phyloP scores from a whole-genome alignment of 371 early-diverging fungal genomes.

The Mucor sp. region DNA sequence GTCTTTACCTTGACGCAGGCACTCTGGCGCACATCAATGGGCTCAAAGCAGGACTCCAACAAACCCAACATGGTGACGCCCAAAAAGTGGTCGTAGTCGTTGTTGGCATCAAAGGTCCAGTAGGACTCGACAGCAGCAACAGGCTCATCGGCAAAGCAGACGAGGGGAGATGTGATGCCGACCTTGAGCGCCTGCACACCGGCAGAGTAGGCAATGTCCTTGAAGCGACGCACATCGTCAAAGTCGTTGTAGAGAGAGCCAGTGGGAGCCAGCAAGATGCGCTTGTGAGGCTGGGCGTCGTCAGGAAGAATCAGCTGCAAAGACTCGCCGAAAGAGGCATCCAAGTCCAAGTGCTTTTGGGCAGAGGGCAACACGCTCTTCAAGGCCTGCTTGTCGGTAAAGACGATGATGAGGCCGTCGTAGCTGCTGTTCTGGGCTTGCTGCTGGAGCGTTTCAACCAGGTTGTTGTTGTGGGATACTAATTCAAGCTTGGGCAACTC shows the following conservation, averaged over 20 bases:
- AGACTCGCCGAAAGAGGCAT: constrained; percentile 43
- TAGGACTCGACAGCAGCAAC: constrained; percentile 8
- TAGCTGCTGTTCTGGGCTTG: constrained; percentile 4
- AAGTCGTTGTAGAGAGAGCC: constrained; percentile 73
- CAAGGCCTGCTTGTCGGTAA: constrained; percentile 37
- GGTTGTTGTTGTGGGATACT: not conserved
- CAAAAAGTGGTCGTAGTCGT: constrained; percentile 67
- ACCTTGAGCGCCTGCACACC: constrained; percentile 68
- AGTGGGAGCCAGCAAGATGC: constrained; percentile 73
- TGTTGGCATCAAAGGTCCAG: constrained; percentile 35
- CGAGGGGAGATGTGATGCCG: constrained; percentile 59
- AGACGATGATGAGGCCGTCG: constrained; percentile 46
- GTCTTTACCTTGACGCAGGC: constrained; percentile 41
- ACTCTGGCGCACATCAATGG: constrained; percentile 83
- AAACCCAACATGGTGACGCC: constrained; percentile 78
- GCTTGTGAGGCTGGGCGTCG: constrained; percentile 52
- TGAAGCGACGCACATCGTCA: constrained; percentile 82
- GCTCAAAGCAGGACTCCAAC: constrained; percentile 73
- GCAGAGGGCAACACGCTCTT: constrained; percentile 23
- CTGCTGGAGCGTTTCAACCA: not conserved
- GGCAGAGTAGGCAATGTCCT: constrained; percentile 66
- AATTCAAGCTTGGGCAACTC: constrained; percentile 18
- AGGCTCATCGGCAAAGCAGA: constrained; percentile 64
- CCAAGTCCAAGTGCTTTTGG: constrained; percentile 31
- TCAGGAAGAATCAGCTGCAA: constrained; percentile 40